These are phyloP conservation scores for Sporothrix pallida DNA, from an alignment of 2,329 filamentous ascomycete species.

Conservation along the genomic window DNA sequence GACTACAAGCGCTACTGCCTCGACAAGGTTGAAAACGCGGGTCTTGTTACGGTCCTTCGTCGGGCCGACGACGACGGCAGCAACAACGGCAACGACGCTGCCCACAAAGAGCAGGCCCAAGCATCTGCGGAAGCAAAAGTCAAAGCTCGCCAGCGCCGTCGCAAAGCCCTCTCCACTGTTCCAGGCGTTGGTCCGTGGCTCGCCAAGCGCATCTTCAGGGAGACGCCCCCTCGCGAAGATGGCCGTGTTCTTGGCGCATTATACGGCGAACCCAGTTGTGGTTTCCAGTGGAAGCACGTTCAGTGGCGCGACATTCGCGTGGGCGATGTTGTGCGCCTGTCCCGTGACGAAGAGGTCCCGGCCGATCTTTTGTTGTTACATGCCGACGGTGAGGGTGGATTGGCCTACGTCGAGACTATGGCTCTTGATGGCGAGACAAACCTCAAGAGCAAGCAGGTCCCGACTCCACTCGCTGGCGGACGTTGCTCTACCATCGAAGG, in stretches of 20 bases:
- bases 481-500: constrained; percentile 60
- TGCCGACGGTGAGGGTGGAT: constrained; percentile 74
- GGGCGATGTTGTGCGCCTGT: constrained; percentile 56
- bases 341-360: constrained; percentile 77
- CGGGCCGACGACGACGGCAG: constrained; percentile 21
- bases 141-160: constrained; percentile 13
- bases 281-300: constrained; percentile 53
- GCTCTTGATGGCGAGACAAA: constrained; percentile 83
- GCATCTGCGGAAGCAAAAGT: neutral
- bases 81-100: neutral
- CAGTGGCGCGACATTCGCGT: constrained; percentile 56
- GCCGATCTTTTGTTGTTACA: constrained; percentile 83
- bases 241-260: constrained; percentile 28
- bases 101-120: neutral
- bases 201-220: constrained; percentile 19
- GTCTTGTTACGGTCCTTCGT: constrained; percentile 54
- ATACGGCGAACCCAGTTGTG: constrained; percentile 9
- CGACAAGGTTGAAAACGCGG: constrained; percentile 79
- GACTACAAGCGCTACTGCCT: constrained; percentile 79
- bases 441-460: constrained; percentile 74
- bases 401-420: constrained; percentile 87
- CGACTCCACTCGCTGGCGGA: constrained; percentile 60
- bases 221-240: neutral
- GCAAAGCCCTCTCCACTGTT: neutral
- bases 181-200: neutral